phyloP scores from a whole-genome alignment of 345 rosid species.

The Sonneratia alba region DNA sequence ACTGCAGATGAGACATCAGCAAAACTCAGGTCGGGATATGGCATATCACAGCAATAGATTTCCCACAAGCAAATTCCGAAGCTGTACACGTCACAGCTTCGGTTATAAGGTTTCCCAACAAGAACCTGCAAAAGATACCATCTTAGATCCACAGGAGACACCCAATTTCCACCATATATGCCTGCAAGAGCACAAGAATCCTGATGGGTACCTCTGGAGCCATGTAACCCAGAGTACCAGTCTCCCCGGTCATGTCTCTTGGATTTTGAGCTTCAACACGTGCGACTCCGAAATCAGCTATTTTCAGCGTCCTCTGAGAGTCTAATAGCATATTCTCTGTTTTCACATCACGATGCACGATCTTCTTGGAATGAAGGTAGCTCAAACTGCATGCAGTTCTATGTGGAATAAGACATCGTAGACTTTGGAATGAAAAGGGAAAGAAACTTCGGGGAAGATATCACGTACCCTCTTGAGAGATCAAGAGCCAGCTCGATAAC shows the following conservation, averaged over 20 bases:
- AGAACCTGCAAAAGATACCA: constrained; percentile 24
- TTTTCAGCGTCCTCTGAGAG: constrained; percentile 26
- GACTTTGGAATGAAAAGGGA: neutral
- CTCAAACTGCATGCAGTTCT: constrained; percentile 26
- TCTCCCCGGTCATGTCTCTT: constrained; percentile 45
- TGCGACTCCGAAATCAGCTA: constrained; percentile 50
- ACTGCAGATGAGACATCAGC: constrained; percentile 41
- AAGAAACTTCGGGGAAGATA: neutral
- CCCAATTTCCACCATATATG: neutral
- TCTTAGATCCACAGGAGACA: neutral
- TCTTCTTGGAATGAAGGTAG: constrained; percentile 45
- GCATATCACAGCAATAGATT: constrained; percentile 48
- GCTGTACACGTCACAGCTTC: constrained; percentile 45
- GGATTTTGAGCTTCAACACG: constrained; percentile 49
- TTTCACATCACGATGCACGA: constrained; percentile 45
- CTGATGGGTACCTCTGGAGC: constrained; percentile 34
- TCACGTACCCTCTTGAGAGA: constrained; percentile 35
- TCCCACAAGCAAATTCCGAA: constrained; percentile 51
- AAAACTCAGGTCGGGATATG: constrained; percentile 36
- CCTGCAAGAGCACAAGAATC: neutral
- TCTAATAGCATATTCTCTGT: constrained; percentile 40
- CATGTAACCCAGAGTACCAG: constrained; percentile 48
- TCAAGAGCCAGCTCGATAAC: constrained; percentile 42
- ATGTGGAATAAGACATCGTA: neutral
- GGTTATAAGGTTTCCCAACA: constrained; percentile 39